Percentiles rank a stretch among this genome's conserved stretches.
Evolutionary conservation across 192 early-diverging fungal genomes (phyloP).

Genomic region (Cetraspora pellucida): DNA sequence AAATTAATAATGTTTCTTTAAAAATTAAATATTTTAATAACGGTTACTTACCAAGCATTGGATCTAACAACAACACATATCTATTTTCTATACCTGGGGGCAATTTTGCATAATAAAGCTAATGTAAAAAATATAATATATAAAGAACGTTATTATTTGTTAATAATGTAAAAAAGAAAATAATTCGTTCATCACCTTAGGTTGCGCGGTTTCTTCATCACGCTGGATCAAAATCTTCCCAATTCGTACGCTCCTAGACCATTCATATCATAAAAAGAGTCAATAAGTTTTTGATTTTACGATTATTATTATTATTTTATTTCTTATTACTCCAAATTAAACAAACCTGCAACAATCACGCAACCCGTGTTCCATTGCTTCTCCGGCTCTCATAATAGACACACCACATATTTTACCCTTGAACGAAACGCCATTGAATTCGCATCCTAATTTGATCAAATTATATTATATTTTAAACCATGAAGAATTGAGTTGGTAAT

Average conservation of each 20-base stretch:
- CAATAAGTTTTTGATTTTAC: not conserved
- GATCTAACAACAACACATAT: constrained; percentile 87
- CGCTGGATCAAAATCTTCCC: constrained; percentile 96
- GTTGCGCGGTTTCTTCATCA: constrained; percentile 89
- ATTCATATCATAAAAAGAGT: constrained; percentile 2
- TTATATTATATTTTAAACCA: constrained; percentile 24
- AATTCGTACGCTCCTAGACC: constrained; percentile 77
- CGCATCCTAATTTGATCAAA: constrained; percentile 46
- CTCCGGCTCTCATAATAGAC: constrained; percentile 96
- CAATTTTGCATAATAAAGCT: constrained; percentile 91
- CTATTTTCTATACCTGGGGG: constrained; percentile 83
- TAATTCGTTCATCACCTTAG: constrained; percentile 58
- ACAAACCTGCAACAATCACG: constrained; percentile 74
- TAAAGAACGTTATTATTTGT: not conserved
- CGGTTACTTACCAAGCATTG: constrained; percentile 78
- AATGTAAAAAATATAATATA: constrained; percentile 7
- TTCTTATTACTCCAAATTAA: constrained; percentile 3
- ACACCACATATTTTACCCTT: constrained; percentile 91
- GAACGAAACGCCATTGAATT: constrained; percentile 76
- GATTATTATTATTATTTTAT: not conserved
- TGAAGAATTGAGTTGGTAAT: not conserved
- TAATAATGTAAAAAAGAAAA: not conserved
- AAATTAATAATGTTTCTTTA: not conserved
- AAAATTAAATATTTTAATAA: not conserved
- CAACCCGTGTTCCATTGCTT: constrained; percentile 86